phyloP scores from a whole-genome alignment of 2,329 filamentous ascomycete species.

The Elsinoe arachidis region DNA sequence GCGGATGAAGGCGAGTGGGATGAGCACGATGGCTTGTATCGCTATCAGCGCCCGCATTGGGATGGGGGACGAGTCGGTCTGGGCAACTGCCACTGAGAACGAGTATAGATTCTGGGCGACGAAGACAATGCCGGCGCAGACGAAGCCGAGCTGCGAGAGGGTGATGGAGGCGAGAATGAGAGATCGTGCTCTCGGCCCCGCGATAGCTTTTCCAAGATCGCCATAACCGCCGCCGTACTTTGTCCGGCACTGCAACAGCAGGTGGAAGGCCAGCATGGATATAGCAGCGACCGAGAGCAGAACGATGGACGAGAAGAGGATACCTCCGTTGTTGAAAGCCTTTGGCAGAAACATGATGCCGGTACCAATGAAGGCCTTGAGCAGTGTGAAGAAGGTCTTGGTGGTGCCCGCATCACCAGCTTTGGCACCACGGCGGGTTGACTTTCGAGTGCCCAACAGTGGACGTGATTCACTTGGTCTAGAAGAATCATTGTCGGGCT shows the following conservation, averaged over 20 bases:
- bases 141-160: constrained; percentile 68
- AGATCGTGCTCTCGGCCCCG: constrained; percentile 53
- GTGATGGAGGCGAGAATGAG: constrained; percentile 63
- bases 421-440: constrained; percentile 36
- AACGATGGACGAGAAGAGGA: constrained; percentile 63
- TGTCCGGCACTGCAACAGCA: constrained; percentile 59
- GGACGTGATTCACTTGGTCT: constrained; percentile 50
- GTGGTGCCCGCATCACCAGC: constrained; percentile 58
- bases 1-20: constrained; percentile 61
- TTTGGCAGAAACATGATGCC: constrained; percentile 77
- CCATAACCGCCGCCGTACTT: constrained; percentile 63
- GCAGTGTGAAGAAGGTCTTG: constrained; percentile 68
- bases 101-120: constrained; percentile 64
- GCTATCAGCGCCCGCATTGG: constrained; percentile 54
- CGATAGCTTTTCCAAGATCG: constrained; percentile 60
- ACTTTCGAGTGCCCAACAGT: constrained; percentile 50
- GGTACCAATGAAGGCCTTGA: constrained; percentile 72
- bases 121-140: constrained; percentile 70
- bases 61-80: constrained; percentile 35
- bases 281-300: constrained; percentile 57
- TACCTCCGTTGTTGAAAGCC: constrained; percentile 68
- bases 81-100: constrained; percentile 56
- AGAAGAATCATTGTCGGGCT: constrained; percentile 22
- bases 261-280: constrained; percentile 62
- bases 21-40: constrained; percentile 54